phyloP scores from a whole-genome alignment of 495 filamentous ascomycete species.

The Podospora pseudopauciseta region DNA sequence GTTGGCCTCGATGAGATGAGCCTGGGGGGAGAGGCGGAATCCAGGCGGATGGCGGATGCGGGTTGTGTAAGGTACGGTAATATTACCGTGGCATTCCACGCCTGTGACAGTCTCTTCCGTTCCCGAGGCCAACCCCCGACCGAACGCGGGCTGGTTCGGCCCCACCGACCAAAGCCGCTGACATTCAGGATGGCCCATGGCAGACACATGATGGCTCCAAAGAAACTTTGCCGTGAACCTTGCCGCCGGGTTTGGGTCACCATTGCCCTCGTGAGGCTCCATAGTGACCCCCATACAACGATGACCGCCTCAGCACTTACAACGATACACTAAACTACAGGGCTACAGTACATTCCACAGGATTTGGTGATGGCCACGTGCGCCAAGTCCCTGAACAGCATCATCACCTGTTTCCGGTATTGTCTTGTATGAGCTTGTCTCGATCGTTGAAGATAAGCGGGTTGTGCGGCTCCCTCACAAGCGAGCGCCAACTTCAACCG shows the following conservation, averaged over 20 bases:
- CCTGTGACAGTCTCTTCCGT: too few species aligned
- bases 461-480: background rate
- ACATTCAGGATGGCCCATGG: background rate
- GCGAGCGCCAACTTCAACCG: background rate
- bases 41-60: background rate
- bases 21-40: background rate
- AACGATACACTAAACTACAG: too few species aligned
- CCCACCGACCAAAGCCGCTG: background rate
- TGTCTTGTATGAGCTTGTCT: background rate
- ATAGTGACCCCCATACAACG: background rate
- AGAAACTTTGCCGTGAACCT: background rate
- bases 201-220: too few species aligned
- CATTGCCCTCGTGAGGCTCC: background rate
- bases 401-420: background rate
- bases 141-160: conserved; percentile 6
- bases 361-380: background rate
- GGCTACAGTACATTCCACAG: too few species aligned
- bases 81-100: background rate
- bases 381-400: background rate
- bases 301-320: background rate
- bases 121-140: conserved; percentile 2
- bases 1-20: conserved; percentile 10
- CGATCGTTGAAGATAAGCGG: conserved; percentile 5
- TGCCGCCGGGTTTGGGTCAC: background rate
- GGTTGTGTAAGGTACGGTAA: conserved; percentile 16